These are phyloP conservation scores for Leptodontidium sp. DNA, from an alignment of 2,329 filamentous ascomycete genomes.

Conservation along the genomic window DNA sequence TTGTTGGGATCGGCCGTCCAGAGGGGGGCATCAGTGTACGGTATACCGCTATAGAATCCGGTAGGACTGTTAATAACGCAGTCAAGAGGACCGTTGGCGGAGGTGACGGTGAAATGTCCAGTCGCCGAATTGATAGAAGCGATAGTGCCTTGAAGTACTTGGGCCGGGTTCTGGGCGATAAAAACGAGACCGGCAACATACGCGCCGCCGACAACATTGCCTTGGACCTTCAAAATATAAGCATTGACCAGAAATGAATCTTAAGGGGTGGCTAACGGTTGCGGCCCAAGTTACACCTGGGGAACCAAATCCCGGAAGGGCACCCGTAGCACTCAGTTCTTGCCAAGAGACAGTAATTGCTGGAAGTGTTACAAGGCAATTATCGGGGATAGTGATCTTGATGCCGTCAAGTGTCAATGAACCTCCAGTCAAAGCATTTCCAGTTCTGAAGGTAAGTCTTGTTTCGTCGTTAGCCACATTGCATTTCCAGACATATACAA, in stretches of 20 bases:
- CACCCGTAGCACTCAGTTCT: conserved; percentile 32
- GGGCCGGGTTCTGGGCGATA: too few relatives aligned
- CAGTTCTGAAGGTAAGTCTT: too few relatives aligned
- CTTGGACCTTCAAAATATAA: too few relatives aligned
- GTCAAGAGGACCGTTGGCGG: conserved; percentile 17
- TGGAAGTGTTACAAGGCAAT: conserved; percentile 37
- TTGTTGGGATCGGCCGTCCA: conserved; percentile 58
- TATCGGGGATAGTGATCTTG: conserved; percentile 31
- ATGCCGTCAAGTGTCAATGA: conserved; percentile 36
- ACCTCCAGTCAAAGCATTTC: conserved; percentile 27
- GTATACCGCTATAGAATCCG: conserved; percentile 51
- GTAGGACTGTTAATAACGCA: conserved; percentile 53
- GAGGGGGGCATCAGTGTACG: conserved; percentile 49
- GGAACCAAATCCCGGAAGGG: conserved; percentile 23
- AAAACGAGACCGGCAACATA: too few relatives aligned
- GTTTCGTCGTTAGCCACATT: too few relatives aligned
- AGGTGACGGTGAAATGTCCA: conserved; percentile 31
- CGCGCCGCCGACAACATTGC: too few relatives aligned
- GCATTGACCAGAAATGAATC: too few relatives aligned
- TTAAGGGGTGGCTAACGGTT: background rate
- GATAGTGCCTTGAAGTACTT: conserved; percentile 33
- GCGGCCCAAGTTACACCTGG: conserved; percentile 29
- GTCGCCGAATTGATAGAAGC: conserved; percentile 33
- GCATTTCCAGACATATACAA: too few relatives aligned
- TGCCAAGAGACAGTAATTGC: conserved; percentile 38